Evolutionary conservation across 2,329 filamentous ascomycete genomes (phyloP).

Genomic region (Neonectria ditissima): DNA sequence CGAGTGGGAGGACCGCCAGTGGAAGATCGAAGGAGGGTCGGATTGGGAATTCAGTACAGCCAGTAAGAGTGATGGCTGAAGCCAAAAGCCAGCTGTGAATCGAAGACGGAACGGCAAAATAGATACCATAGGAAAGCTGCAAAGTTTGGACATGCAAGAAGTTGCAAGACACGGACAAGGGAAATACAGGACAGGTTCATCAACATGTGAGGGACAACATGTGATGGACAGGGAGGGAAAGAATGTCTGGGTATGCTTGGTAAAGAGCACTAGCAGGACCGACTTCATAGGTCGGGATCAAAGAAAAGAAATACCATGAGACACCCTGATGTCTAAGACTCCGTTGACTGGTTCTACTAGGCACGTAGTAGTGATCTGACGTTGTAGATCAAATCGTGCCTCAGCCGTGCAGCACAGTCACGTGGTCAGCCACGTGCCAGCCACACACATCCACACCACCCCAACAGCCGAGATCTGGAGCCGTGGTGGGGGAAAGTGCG

Average conservation of each 20-base stretch:
- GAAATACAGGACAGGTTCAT: slow-evolving; percentile 11
- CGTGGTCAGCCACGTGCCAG: slow-evolving; percentile 12
- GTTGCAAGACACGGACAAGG: background rate
- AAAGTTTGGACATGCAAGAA: background rate
- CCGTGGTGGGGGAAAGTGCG: slow-evolving; percentile 30
- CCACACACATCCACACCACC: slow-evolving; percentile 17
- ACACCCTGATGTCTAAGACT: background rate
- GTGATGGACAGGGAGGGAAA: background rate
- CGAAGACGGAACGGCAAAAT: background rate
- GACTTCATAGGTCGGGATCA: background rate
- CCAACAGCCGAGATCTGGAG: slow-evolving; percentile 43
- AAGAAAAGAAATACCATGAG: slow-evolving; percentile 2
- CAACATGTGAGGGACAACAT: slow-evolving; percentile 1
- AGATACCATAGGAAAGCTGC: slow-evolving; percentile 16
- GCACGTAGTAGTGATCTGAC: too few species aligned
- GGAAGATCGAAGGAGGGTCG: slow-evolving; percentile 57
- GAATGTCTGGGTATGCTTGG: slow-evolving; percentile 5
- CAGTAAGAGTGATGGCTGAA: slow-evolving; percentile 27
- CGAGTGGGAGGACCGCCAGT: slow-evolving; percentile 55
- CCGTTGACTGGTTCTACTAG: background rate
- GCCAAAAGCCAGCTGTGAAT: background rate
- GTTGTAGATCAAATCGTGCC: too few species aligned
- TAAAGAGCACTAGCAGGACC: background rate
- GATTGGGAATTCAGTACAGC: slow-evolving; percentile 65
- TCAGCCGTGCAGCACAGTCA: background rate